Base-by-base conservation (phyloP, 805 yeast species). In the Metschnikowia similis region DNA sequence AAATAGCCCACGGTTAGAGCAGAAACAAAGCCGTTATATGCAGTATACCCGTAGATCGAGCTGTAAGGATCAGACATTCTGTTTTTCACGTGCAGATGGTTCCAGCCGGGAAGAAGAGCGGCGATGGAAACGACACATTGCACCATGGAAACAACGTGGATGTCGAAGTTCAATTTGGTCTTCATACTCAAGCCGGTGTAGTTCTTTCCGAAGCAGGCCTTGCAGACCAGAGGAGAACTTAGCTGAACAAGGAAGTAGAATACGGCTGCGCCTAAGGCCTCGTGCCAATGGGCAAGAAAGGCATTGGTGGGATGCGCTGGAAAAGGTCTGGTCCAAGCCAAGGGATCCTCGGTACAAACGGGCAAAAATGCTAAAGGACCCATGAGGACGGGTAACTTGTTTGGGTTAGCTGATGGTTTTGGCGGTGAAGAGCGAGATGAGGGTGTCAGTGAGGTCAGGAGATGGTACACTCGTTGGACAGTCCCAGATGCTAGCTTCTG, bases 111-210 rank as follows among this genome's bases (percentile, higher is more conserved):
- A 42, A 81, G 62, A 31, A 87, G 74, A 8, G 81, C 62, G 8
- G 64, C 63, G 27, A 89, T 68, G 9, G 96, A 83, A 6, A 87
- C 54, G 1, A 88, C 41, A 45, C 94, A 82, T 66, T 94, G 97
- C 16, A 90, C 80, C 81, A 87, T 83, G 2, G 97, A 85, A 3
- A 89, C 96, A 10, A 87, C 76, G 66, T 94, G 98, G 58, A 91
- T 87, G 66, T 94, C 96, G 64, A 89, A 94, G 65, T 92, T 89
- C 54, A 83, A 59, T 63, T 76, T 79, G 37, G 77, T 73, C 58
- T 80, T 80, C 26, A 61, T 55, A 39, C 64, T 56, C 41, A 81
- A 67, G 3, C 65, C 57, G 6, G 77, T 76, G 68, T 90, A 90
- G 51, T 73, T 64, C 17, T 67, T 63, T 4, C 87, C 84, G 55